Base-by-base conservation (phyloP, 306 rosid species). In the Prosopis cineraria region DNA sequence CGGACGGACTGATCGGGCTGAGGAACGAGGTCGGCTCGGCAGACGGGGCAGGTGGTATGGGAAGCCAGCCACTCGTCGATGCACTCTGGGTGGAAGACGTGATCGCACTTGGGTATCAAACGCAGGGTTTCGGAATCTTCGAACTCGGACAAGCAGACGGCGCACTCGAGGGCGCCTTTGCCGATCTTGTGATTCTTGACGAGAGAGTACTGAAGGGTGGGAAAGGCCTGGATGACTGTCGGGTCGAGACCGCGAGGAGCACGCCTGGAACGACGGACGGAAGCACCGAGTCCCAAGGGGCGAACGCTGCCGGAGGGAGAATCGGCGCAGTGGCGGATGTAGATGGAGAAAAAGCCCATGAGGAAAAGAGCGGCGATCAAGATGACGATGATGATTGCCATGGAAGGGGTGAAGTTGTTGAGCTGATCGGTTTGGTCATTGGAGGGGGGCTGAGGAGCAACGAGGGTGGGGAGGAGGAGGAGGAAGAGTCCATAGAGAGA, bases 41-140 rank as follows among this genome's bases (percentile, higher is more conserved):
- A 95, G 12, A 95, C 99, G 0, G 99, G 99, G 29, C 99, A 95
- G 0, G 99, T 95, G 8, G 93, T 86, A 77, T 93, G 99, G 0
- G 90, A 78, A 12, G 73, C 55, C 40, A 95, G 67, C 99, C 99
- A 95, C 75, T 87, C 91, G 72, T 95, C 99, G 73, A 95, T 90
- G 25, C 99, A 95, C 27, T 95, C 98, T 0, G 98, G 96, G 62
- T 95, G 99, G 71, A 95, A 95, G 0, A 91, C 99, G 40, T 95
- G 99, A 37, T 95, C 99, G 41, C 99, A 95, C 60, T 86, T 90
- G 0, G 99, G 99, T n/a, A 95, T 86, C 59, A 95, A 86, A 56
- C 99, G 98, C 87, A 95, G 88, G 76, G 73, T 95, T 77, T 95
- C 99, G 50, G 78, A 73, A 1, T 96, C 98, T 36, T 96, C 96